Conservation (phyloP, 352 stramenopile genomes). For the Phytophthora quininea region DNA sequence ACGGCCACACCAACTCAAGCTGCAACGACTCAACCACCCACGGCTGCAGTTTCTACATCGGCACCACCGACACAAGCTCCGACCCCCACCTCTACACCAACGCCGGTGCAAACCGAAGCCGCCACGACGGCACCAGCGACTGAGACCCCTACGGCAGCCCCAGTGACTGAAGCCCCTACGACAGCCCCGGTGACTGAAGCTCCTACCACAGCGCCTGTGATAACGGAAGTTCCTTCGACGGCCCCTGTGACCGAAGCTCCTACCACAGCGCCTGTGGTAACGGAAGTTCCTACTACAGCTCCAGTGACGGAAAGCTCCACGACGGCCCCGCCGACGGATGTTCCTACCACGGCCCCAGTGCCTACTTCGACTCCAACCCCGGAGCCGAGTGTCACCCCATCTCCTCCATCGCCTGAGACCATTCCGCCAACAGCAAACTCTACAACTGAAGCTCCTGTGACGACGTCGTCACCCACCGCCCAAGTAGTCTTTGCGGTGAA, state of each 20-base stretch:
- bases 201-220: background rate
- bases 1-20: constrained; percentile 1
- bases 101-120: too few relatives aligned
- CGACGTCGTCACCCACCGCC: background rate
- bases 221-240: background rate
- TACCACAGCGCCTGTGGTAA: background rate
- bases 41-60: background rate
- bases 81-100: constrained; percentile 1
- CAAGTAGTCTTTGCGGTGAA: constrained; percentile 3
- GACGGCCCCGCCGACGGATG: background rate
- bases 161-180: background rate
- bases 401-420: background rate
- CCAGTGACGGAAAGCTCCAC: background rate
- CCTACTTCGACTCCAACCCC: constrained; percentile 9
- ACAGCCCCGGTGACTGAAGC: background rate
- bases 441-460: background rate
- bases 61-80: background rate
- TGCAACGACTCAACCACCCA: constrained; percentile 5
- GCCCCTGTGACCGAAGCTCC: background rate
- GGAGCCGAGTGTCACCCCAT: background rate
- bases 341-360: constrained; percentile 8
- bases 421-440: background rate
- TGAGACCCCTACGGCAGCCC: background rate
- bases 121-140: constrained; percentile 2
- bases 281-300: background rate